Evolutionary conservation across 1,139 yeast genomes (phyloP), one percentile per base, ranked within the genome.

Genomic region (Ogataea hybrid): DNA sequence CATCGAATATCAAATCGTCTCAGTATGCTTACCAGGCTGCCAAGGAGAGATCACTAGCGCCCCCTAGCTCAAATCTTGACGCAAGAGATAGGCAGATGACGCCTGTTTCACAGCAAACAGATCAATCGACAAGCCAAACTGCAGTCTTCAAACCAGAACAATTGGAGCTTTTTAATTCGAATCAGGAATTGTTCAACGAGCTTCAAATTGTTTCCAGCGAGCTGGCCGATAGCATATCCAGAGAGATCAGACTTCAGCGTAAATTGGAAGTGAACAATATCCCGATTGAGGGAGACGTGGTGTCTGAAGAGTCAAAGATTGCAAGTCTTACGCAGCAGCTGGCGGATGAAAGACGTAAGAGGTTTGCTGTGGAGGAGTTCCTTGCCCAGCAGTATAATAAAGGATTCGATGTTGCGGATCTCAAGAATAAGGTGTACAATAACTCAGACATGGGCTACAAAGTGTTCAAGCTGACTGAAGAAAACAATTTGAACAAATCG

Each of bases 141-240:
- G 23, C 32, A 5, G 36, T 32, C 2, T 72, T 82, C 42, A 69
- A 79, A 3, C 73, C 78, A 35, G 84, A 79, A 28, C 88, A 84
- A 50, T 59, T 81, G 48, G 80, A 81, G 2, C 67, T 83, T 4
- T 69, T 84, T 68, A 75, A 70, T 30, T 77, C 83, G 41, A 82
- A 80, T 48, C 71, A 70, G 39, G 75, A 73, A 25, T 62, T 84
- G 33, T 67, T 82, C 52, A 71, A 74, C 47, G 92, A 84, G 57
- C 63, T 84, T 37, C 83, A 81, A 47, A 58, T 82, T 27, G 81
- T 84, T 1, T 81, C 90, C 2, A 74, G 77, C 16, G 94, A 84
- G 56, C 68, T 84, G 39, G 90, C 89, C 0, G 75, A 79, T 17
- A 80, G 89, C 0, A 81, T 84, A 39, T 74, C 77, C 40, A 67